Evolutionary conservation across 78 protist genomes (phyloP), one percentile per base, ranked within the genome.

Genomic region (Pigoraptor vietnamica): DNA sequence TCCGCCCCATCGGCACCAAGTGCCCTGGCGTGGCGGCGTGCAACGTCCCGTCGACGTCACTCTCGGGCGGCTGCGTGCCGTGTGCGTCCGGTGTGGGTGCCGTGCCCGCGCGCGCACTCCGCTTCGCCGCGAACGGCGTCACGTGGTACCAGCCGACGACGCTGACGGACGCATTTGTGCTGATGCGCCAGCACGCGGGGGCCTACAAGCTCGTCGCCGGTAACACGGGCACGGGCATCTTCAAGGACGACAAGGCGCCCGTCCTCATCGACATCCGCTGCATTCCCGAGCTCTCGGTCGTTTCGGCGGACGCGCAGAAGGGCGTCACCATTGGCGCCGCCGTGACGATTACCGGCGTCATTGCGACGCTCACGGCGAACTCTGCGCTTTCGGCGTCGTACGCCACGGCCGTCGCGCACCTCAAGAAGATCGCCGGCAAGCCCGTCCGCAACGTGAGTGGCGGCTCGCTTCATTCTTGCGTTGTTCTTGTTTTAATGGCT

Each of bases 171-270:
- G 14, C 84, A 2, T 25, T 25, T 14, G 32, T 25, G 35, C 84
- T 79, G 32, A 79, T 79, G 84, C 84, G 14, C 34, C 35, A 79
- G 84, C 14, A 79, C n/a, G 84, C 34, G 10, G 32, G 32, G 84
- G n/a, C 21, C 14, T 79, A 25, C 84, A 79, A 79, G 32, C 79
- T 90, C 21, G 92, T 90, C 0, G 33, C 36, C 21, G 94, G 90
- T 14, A 90, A 93, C 92, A 93, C 93, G 0, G 39, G 81, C 56
- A 79, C 81, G 9, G 94, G 94, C 33, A 40, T 93, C 29, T 36
- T 29, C 39, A 86, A 90, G 88, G 35, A 36, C 92, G 38, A 82
- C n/a, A 25, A 0, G 35, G 55, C 89, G 67, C 32, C 86, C 25
- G 89, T n/a, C n/a, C 21, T 23, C 25, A n/a, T 89, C 29, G 89